Evolutionary conservation across 768 basidiomycete species (phyloP).

Genomic region (Baorangia bicolor): DNA sequence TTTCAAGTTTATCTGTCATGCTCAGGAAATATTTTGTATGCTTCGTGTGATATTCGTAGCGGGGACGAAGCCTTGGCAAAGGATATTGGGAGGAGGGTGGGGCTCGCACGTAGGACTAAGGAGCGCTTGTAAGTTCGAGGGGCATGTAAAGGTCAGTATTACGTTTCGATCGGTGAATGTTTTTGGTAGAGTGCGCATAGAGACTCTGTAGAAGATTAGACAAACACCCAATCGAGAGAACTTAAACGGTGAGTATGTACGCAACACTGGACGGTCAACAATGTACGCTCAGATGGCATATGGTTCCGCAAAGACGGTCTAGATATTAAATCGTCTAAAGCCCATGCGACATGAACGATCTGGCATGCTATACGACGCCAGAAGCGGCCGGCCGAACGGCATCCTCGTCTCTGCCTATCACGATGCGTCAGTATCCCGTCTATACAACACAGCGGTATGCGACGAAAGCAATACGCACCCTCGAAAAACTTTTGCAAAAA

Average conservation of each 20-base stretch:
- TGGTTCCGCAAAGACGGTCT: neutral
- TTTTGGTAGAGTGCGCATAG: neutral
- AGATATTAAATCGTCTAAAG: conserved; percentile 6
- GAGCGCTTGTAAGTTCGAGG: neutral
- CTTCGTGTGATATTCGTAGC: neutral
- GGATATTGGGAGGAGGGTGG: neutral
- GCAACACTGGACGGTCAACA: neutral
- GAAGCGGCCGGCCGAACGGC: conserved; percentile 69
- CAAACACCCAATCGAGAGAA: too few relatives aligned
- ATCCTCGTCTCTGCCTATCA: conserved; percentile 72
- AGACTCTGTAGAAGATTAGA: neutral
- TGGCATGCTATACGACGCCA: conserved; percentile 26
- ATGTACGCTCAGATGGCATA: neutral
- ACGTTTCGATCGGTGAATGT: neutral
- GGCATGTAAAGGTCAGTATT: neutral
- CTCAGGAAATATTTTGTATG: too few relatives aligned
- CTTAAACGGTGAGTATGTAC: neutral
- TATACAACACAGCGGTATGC: neutral
- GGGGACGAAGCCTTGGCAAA: neutral
- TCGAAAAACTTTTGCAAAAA: conserved; percentile 86
- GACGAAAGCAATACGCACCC: conserved; percentile 47
- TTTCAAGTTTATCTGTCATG: too few relatives aligned
- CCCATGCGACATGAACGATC: neutral
- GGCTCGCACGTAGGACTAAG: neutral
- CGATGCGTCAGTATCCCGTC: neutral